Conservation (phyloP, 2,329 filamentous ascomycete genomes). For the Thielaviopsis euricoi region DNA sequence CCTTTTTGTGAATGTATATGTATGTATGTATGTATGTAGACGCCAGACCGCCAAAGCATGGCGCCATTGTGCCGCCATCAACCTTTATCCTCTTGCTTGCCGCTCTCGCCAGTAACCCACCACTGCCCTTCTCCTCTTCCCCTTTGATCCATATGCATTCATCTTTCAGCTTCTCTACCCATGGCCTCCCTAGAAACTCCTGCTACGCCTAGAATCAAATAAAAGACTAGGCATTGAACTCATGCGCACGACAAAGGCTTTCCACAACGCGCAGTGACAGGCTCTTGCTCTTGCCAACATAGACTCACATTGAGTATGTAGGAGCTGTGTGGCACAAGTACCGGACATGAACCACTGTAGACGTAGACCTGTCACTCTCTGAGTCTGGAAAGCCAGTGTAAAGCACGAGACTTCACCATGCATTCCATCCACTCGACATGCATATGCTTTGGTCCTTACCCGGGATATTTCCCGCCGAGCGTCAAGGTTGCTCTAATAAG, state of each 20-base stretch:
- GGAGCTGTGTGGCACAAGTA: background rate
- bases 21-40: background rate
- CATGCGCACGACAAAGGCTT: background rate
- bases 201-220: background rate
- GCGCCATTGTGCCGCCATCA: background rate
- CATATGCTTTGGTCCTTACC: too few species aligned
- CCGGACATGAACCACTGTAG: background rate
- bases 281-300: background rate
- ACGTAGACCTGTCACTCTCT: background rate
- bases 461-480: too few species aligned
- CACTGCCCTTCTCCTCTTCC: background rate
- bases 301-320: background rate
- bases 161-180: too few species aligned
- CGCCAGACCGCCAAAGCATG: background rate
- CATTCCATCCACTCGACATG: too few species aligned
- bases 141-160: too few species aligned
- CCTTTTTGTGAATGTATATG: background rate
- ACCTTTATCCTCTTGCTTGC: background rate
- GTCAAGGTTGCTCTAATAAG: too few species aligned
- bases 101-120: too few species aligned
- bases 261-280: background rate
- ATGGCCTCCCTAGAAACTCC: too few species aligned
- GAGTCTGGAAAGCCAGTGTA: background rate
- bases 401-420: too few species aligned
- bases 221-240: background rate